Percentiles rank a stretch among this genome's conserved stretches.
Evolutionary conservation across 78 protist genomes (phyloP).

Genomic region (Neovahlkampfia damariscottae): DNA sequence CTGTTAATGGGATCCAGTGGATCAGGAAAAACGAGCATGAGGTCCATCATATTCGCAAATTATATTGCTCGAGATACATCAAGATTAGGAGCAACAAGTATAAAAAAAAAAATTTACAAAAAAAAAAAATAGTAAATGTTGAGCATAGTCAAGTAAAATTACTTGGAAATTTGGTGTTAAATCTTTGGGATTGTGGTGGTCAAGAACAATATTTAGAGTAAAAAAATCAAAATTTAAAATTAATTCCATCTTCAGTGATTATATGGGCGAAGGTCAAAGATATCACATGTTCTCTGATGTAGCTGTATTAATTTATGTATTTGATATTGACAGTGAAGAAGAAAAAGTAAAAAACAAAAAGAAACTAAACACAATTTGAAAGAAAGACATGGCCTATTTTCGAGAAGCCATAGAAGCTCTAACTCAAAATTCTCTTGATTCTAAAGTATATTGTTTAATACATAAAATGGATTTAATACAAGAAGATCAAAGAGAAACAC

Average conservation of each 20-base stretch:
- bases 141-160: conserved; percentile 92
- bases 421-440: conserved; percentile 50
- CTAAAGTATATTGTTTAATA: conserved; percentile 77
- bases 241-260: too few species aligned
- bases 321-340: conserved; percentile 16
- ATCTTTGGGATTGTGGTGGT: conserved; percentile 98
- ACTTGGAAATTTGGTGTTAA: conserved; percentile 89
- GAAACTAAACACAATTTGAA: neutral
- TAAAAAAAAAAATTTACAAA: neutral
- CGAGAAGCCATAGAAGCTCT: conserved; percentile 71
- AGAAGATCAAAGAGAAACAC: conserved; percentile 49
- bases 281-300: conserved; percentile 96
- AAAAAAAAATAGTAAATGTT: conserved; percentile 59
- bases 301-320: conserved; percentile 46
- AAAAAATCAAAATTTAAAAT: conserved; percentile 74
- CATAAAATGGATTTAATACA: conserved; percentile 96
- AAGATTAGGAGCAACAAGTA: conserved; percentile 79
- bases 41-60: conserved; percentile 91
- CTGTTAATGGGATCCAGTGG: conserved; percentile 83
- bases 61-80: conserved; percentile 85
- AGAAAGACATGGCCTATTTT: conserved; percentile 71
- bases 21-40: conserved; percentile 95
- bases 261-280: too few species aligned
- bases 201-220: conserved; percentile 93
- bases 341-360: too few species aligned